phyloP scores from a whole-genome alignment of 2,329 filamentous ascomycete species.

The Fusarium torreyae region DNA sequence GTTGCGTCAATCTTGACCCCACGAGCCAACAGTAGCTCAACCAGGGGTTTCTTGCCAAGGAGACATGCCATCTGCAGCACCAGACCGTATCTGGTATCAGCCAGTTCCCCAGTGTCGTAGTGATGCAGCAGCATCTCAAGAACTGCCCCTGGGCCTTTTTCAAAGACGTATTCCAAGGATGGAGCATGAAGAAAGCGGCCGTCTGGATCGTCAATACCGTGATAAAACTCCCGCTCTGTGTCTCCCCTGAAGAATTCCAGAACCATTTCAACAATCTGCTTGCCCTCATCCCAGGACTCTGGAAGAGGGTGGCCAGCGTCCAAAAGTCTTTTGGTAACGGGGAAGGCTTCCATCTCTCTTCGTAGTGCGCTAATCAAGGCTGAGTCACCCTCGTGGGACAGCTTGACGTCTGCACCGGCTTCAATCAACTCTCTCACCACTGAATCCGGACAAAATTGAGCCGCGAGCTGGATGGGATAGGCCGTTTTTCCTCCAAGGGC shows the following conservation, averaged over 20 bases:
- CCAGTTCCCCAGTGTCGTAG: background rate
- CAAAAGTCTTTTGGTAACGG: background rate
- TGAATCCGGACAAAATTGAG: background rate
- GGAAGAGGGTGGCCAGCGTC: constrained; percentile 1
- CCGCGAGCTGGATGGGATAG: constrained; percentile 13
- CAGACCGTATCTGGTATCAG: constrained; percentile 1
- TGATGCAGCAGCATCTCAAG: background rate
- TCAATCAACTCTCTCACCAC: constrained; percentile 12
- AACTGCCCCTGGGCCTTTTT: constrained; percentile 9
- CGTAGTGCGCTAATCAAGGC: background rate
- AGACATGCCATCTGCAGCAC: constrained; percentile 20
- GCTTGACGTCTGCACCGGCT: constrained; percentile 18
- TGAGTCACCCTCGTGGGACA: background rate
- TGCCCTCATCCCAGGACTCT: background rate
- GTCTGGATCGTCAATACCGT: background rate
- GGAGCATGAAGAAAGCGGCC: background rate
- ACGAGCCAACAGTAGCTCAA: constrained; percentile 17
- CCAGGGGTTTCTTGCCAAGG: background rate
- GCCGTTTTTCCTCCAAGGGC: background rate
- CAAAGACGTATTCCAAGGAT: constrained; percentile 18
- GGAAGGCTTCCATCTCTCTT: constrained; percentile 3
- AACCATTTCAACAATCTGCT: background rate
- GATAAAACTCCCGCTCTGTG: background rate
- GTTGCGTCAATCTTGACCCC: constrained; percentile 9
- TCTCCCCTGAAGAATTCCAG: background rate